Conservation (phyloP, 2,329 filamentous ascomycete species). For the Ascochyta pisi region DNA sequence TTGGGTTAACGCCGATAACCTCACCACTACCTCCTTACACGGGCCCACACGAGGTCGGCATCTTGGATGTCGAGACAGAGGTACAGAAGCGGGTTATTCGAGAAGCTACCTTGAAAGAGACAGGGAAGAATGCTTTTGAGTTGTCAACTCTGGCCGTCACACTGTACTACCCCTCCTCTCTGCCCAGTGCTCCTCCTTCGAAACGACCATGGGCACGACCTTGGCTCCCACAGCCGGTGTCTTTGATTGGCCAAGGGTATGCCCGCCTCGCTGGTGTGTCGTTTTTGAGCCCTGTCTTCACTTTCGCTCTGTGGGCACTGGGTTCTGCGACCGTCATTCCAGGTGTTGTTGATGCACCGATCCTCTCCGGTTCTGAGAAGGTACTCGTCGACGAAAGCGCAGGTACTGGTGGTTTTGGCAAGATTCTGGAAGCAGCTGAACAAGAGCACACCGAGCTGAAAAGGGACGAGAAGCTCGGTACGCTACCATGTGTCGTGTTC, state of each 20-base stretch:
- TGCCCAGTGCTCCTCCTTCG: conserved; percentile 25
- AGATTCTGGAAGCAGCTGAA: conserved; percentile 25
- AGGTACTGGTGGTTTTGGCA: conserved; percentile 22
- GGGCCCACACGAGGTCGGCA: conserved; percentile 53
- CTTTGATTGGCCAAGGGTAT: conserved; percentile 53
- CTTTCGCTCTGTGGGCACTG: conserved; percentile 51
- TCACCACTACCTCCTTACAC: conserved; percentile 52
- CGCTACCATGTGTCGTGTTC: conserved; percentile 54
- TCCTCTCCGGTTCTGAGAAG: conserved; percentile 38
- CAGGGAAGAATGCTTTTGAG: conserved; percentile 51
- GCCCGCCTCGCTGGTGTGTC: conserved; percentile 51
- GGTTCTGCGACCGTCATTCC: conserved; percentile 53
- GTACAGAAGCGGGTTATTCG: conserved; percentile 44
- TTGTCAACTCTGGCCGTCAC: conserved; percentile 55
- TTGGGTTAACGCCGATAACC: conserved; percentile 52
- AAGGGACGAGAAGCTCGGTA: conserved; percentile 34
- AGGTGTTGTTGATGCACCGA: conserved; percentile 52
- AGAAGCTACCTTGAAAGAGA: conserved; percentile 49
- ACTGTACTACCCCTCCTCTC: conserved; percentile 54
- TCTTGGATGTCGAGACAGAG: conserved; percentile 54
- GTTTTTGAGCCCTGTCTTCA: conserved; percentile 50
- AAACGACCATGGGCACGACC: conserved; percentile 47
- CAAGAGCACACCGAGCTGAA: conserved; percentile 33
- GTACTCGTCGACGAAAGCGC: conserved; percentile 30
- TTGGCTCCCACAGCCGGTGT: conserved; percentile 55